Percentiles rank a stretch among this genome's conserved stretches.
These are phyloP conservation scores for Paraconiothyrium brasiliense DNA, from an alignment of 2,329 filamentous ascomycete species.

Conservation along the genomic window DNA sequence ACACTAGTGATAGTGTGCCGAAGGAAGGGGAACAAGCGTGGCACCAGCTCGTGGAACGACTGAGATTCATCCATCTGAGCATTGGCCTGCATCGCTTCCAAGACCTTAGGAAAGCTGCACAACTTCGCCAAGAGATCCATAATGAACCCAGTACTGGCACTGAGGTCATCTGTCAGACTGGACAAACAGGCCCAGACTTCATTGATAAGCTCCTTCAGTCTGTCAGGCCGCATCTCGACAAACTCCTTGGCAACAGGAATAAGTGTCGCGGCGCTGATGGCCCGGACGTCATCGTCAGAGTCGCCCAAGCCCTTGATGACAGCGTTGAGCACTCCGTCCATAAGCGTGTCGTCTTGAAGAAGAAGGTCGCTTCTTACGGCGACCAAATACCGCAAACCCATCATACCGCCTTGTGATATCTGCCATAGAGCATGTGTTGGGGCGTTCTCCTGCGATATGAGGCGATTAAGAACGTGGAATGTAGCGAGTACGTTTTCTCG, in stretches of 20 bases:
- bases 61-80: conserved; percentile 79
- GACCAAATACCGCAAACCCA: conserved; percentile 92
- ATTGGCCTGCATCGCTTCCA: conserved; percentile 92
- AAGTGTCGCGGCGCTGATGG: conserved; percentile 95
- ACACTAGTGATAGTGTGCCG: conserved; percentile 97
- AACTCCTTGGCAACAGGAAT: conserved; percentile 97
- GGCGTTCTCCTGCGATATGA: conserved; percentile 88
- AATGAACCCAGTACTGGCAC: conserved; percentile 95
- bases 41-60: conserved; percentile 91
- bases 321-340: conserved; percentile 90
- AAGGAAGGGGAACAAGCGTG: conserved; percentile 92
- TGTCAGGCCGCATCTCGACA: conserved; percentile 80
- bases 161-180: conserved; percentile 95
- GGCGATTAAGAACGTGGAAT: conserved; percentile 83
- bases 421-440: conserved; percentile 82
- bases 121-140: conserved; percentile 98
- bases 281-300: conserved; percentile 92
- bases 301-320: conserved; percentile 96
- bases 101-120: conserved; percentile 90
- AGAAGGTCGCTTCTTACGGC: conserved; percentile 93
- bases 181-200: conserved; percentile 98
- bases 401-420: conserved; percentile 97
- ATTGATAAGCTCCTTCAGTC: conserved; percentile 83
- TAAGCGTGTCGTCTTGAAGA: conserved; percentile 81
- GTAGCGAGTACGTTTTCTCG: conserved; percentile 81